Percentiles rank a stretch among this genome's conserved stretches.
These are phyloP conservation scores for Puccinia coronata DNA, from an alignment of 1,284 basidiomycete species.

Conservation along the genomic window DNA sequence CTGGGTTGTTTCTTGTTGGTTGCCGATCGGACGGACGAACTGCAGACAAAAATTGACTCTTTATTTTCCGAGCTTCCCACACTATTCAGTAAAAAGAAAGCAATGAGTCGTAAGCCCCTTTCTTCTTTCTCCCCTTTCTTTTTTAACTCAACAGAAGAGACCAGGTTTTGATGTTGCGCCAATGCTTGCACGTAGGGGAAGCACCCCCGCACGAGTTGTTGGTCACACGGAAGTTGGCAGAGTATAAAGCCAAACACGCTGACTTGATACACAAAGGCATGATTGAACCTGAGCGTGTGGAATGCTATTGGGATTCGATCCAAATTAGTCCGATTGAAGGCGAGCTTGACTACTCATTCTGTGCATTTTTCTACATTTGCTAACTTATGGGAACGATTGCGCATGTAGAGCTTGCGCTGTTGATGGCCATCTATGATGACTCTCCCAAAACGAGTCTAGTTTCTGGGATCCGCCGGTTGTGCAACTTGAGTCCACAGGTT, in stretches of 20 bases:
- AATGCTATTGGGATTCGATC: slow-evolving; percentile 44
- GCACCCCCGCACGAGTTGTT: slow-evolving; percentile 10
- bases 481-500: not conserved
- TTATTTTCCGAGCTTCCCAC: slow-evolving; percentile 32
- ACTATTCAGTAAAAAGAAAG: slow-evolving; percentile 16
- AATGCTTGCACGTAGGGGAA: slow-evolving; percentile 15
- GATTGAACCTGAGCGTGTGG: not conserved
- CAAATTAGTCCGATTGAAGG: slow-evolving; percentile 39
- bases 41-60: slow-evolving; percentile 10
- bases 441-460: slow-evolving; percentile 6
- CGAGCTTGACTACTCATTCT: not conserved
- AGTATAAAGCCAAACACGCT: slow-evolving; percentile 38
- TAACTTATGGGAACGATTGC: not conserved
- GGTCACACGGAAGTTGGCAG: slow-evolving; percentile 14
- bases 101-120: slow-evolving; percentile 15
- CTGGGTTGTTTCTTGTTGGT: slow-evolving; percentile 40
- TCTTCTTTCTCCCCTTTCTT: not conserved
- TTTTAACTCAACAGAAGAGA: not conserved
- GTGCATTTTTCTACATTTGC: not conserved
- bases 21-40: not conserved
- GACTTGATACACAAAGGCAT: slow-evolving; percentile 10
- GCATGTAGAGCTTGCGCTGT: slow-evolving; percentile 9
- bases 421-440: slow-evolving; percentile 22
- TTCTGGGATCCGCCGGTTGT: slow-evolving; percentile 15
- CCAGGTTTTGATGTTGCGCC: not conserved